Conservation (phyloP, 768 basidiomycete genomes). For the Coprinopsis cinerea region DNA sequence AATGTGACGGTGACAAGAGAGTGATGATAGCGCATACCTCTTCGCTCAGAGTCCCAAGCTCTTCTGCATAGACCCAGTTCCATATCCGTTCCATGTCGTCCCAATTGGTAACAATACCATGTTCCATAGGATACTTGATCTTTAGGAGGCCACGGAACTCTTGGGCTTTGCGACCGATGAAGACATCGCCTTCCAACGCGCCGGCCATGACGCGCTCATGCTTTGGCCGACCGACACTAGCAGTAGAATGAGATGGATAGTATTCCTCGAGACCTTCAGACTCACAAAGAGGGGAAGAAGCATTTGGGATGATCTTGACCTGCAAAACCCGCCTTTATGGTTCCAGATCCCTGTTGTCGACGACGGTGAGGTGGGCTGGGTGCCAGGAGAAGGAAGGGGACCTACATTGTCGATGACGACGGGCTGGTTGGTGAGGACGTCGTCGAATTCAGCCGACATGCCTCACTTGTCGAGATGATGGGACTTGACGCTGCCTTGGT, state of each 20-base stretch:
- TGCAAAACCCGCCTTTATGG: conserved; percentile 98
- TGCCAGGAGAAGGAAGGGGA: conserved; percentile 15
- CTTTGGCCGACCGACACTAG: conserved; percentile 92
- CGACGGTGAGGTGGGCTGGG: conserved; percentile 15
- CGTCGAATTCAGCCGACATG: conserved; percentile 87
- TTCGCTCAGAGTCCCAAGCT: conserved; percentile 91
- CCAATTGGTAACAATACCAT: conserved; percentile 99
- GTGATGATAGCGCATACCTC: conserved; percentile 53
- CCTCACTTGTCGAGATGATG: background rate
- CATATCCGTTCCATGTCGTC: conserved; percentile 99
- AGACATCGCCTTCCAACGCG: conserved; percentile 92
- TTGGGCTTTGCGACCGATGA: conserved; percentile 93
- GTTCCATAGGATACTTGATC: conserved; percentile 99
- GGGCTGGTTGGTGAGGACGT: conserved; percentile 95
- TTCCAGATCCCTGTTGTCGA: conserved; percentile 79
- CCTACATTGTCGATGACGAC: conserved; percentile 98
- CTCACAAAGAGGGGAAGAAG: conserved; percentile 98
- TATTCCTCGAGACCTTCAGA: conserved; percentile 33
- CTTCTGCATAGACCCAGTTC: conserved; percentile 96
- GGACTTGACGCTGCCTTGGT: conserved; percentile 9
- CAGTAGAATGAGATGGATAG: conserved; percentile 14
- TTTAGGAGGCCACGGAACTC: conserved; percentile 93
- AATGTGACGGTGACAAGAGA: conserved; percentile 13
- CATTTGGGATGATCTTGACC: conserved; percentile 99
- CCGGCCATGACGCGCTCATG: conserved; percentile 98